Evolutionary conservation across 2,329 filamentous ascomycete genomes (phyloP), one percentile per base, ranked within the genome.

Genomic region (Epichloe typhina): DNA sequence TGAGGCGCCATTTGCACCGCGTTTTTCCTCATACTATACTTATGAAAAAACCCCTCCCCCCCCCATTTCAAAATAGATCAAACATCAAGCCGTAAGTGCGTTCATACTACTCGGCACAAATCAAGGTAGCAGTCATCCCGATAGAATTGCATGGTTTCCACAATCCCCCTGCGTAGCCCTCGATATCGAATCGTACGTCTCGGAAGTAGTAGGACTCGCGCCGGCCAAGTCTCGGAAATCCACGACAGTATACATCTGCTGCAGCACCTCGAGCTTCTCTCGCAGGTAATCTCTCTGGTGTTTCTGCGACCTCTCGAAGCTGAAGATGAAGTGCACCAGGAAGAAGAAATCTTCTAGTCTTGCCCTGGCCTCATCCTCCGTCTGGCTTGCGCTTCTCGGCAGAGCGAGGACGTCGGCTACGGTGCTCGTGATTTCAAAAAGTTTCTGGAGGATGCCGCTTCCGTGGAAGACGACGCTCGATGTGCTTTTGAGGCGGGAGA

Each of bases 361-460:
- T 3, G 70, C 65, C 5, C 66, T 64, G 2, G 70, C 71, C 33
- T 75, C 73, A 39, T 72, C 67, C 4, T 71, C 61, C 8, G 57
- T 59, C 50, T 63, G 47, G 23, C 55, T 54, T 0, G 70, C 68
- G 0, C 67, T 68, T 6, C 69, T 66, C 0, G 74, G 72, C 13
- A 79, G 64, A 43, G 75, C 73, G 21, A 80, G 68, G 2, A 81
- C 77, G 55, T 80, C 77, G 8, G 76, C 75, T 44, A 80, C 75
- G 2, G 76, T 79, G 58, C 76, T 77, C 0, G 76, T 75, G 53
- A 81, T 77, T 57, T 81, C 77, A 50, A 81, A 78, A 4, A 81
- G 65, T 58, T 81, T 81, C 53, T 77, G 72, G 49, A 79, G 65
- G 50, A 81, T 76, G 21, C 74, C 74, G 38, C 69, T 74, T 7